Conservation (phyloP, 2,329 filamentous ascomycete species). For the Penicillium occitanis region DNA sequence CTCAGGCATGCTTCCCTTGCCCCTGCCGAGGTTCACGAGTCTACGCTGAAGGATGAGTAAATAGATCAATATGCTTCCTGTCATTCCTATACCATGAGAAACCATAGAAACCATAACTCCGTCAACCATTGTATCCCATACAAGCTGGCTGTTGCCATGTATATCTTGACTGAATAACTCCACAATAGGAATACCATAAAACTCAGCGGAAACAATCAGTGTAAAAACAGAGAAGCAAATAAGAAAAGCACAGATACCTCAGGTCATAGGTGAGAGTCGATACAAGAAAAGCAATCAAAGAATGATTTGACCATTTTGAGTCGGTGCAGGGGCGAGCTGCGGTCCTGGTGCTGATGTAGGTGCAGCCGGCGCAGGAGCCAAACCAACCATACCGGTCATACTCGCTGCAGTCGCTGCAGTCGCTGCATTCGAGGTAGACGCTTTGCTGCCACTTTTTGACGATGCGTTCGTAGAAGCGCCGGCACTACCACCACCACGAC, state of each 20-base stretch:
- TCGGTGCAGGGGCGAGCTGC: conserved; percentile 25
- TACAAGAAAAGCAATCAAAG: neutral
- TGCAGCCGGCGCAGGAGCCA: conserved; percentile 22
- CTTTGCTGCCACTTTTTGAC: neutral
- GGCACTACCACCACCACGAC: conserved; percentile 23
- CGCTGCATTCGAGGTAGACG: neutral
- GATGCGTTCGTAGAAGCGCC: conserved; percentile 13
- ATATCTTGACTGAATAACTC: neutral
- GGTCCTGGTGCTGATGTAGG: conserved; percentile 27
- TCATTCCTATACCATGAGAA: neutral
- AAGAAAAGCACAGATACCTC: neutral
- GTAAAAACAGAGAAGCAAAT: neutral
- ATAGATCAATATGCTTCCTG: neutral
- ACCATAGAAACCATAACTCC: neutral
- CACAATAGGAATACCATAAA: neutral
- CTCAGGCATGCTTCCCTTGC: neutral
- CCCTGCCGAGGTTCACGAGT: neutral
- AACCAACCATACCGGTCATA: conserved; percentile 28
- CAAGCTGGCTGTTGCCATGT: conserved; percentile 2
- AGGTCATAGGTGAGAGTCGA: neutral
- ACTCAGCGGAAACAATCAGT: neutral
- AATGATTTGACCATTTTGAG: conserved; percentile 2
- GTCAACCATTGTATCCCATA: conserved; percentile 4
- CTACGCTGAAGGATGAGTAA: neutral
- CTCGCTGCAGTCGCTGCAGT: neutral